phyloP scores from a whole-genome alignment of 2,329 filamentous ascomycete species.

The Cephalotrichum gorgonifer region DNA sequence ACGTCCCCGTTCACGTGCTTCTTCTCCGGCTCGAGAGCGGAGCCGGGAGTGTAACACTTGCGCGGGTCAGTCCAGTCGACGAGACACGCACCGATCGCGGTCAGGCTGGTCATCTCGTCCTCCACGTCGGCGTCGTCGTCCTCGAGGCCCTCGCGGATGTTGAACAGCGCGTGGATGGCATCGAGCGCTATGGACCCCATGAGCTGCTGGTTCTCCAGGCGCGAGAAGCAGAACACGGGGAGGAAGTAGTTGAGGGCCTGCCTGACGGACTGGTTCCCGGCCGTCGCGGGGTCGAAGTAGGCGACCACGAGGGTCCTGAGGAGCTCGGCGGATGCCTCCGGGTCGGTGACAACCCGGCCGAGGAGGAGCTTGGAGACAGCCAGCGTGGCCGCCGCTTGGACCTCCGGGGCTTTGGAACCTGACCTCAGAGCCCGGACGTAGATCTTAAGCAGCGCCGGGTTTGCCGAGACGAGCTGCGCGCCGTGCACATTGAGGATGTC shows the following conservation, averaged over 20 bases:
- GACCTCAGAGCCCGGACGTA: constrained; percentile 73
- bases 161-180: constrained; percentile 65
- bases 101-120: constrained; percentile 69
- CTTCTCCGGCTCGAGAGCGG: constrained; percentile 44
- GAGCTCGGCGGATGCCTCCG: constrained; percentile 58
- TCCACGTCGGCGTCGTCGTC: constrained; percentile 66
- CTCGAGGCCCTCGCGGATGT: constrained; percentile 60
- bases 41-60: constrained; percentile 52
- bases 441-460: constrained; percentile 69
- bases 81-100: constrained; percentile 69
- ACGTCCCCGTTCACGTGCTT: constrained; percentile 64
- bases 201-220: constrained; percentile 69
- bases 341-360: constrained; percentile 64
- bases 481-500: constrained; percentile 90
- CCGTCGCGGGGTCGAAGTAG: constrained; percentile 82
- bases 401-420: constrained; percentile 55
- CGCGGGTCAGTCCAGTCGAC: constrained; percentile 94
- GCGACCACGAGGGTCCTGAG: constrained; percentile 74
- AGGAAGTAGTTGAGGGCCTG: constrained; percentile 90
- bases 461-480: constrained; percentile 58
- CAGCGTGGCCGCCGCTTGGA: constrained; percentile 72
- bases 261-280: constrained; percentile 68
- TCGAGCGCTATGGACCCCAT: constrained; percentile 68
- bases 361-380: constrained; percentile 82
- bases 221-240: constrained; percentile 85